Percentiles rank a stretch among this genome's conserved stretches.
phyloP scores from a whole-genome alignment of 495 filamentous ascomycete genomes.

The Hypoxylon perforatum region DNA sequence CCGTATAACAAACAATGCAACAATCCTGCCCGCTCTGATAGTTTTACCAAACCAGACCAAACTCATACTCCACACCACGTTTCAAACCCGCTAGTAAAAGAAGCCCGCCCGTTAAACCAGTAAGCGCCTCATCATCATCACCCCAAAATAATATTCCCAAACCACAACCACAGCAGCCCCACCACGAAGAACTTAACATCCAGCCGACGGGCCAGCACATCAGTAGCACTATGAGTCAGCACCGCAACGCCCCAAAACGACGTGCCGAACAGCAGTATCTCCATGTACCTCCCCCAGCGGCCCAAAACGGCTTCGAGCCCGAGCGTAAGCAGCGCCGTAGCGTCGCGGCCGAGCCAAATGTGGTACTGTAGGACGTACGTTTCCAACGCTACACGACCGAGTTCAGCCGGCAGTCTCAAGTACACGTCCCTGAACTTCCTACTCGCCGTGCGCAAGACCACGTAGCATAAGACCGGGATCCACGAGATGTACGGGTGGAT shows the following conservation, averaged over 20 bases:
- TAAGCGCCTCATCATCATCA: background rate
- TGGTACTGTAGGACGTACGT: slow-evolving; percentile 71
- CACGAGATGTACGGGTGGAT: slow-evolving; percentile 65
- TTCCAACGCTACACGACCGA: slow-evolving; percentile 67
- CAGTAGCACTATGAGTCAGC: slow-evolving; percentile 23
- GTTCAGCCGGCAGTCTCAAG: slow-evolving; percentile 60
- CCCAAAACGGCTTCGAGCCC: slow-evolving; percentile 50
- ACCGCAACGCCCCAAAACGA: slow-evolving; percentile 32
- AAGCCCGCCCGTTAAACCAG: no score
- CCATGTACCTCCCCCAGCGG: slow-evolving; percentile 22
- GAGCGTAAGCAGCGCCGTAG: slow-evolving; percentile 62
- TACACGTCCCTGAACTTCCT: slow-evolving; percentile 52
- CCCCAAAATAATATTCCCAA: slow-evolving; percentile 28
- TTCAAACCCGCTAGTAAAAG: no score
- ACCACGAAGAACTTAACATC: slow-evolving; percentile 11
- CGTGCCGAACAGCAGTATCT: slow-evolving; percentile 32
- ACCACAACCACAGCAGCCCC: slow-evolving; percentile 20
- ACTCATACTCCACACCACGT: no score
- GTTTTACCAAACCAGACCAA: no score
- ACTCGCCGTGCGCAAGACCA: slow-evolving; percentile 63
- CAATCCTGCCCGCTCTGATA: no score
- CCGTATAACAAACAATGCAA: no score
- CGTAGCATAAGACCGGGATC: slow-evolving; percentile 63
- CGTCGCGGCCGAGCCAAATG: slow-evolving; percentile 71
- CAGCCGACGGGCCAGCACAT: slow-evolving; percentile 10